Evolutionary conservation across 495 filamentous ascomycete species (phyloP), one percentile per base, ranked within the genome.

Genomic region (Penicillium waksmanii): DNA sequence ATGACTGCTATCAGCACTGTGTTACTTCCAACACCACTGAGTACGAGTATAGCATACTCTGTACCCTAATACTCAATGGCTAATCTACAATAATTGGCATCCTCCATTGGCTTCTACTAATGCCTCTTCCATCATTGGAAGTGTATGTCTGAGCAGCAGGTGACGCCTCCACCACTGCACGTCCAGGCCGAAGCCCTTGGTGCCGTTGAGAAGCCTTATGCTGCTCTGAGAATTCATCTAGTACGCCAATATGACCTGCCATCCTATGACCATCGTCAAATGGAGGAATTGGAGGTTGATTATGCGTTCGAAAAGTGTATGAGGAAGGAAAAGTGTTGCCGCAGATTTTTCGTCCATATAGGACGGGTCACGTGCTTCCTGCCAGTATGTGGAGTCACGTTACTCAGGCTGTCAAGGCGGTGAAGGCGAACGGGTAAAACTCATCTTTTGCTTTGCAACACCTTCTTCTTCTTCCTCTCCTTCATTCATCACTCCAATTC

Each of bases 161-260:
- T 68, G 75, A 71, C 74, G 73, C 57, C 70, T 68, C 75, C 63
- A 73, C 76, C 69, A 77, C 63, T 62, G 73, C 72, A 63, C 64
- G 31, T 57, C 56, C 57, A 55, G 62, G 55, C 60, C 64, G 34
- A 60, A 66, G 57, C 67, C 55, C 55, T 63, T 61, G 62, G 58
- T 60, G 63, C 73, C 66, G 68, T 74, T 56, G 69, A 66, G 62
- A 49, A 77, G 72, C 62, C 68, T 61, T 73, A 73, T 67, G 65
- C 34, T 63, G 54, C 58, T 63, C 54, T 53, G 44, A 36, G 42
- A 50, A 57, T 77, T 70, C 64, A 61, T 81, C 76, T 81, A 64
- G 78, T 78, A 73, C 78, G 78, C 78, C 78, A 81, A 81, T 81
- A 81, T 81, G 78, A 81, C 78, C 78, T 69, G 66, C 77, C 73